Base-by-base conservation (phyloP, 257 asterid species). In the Plantago ovata region DNA sequence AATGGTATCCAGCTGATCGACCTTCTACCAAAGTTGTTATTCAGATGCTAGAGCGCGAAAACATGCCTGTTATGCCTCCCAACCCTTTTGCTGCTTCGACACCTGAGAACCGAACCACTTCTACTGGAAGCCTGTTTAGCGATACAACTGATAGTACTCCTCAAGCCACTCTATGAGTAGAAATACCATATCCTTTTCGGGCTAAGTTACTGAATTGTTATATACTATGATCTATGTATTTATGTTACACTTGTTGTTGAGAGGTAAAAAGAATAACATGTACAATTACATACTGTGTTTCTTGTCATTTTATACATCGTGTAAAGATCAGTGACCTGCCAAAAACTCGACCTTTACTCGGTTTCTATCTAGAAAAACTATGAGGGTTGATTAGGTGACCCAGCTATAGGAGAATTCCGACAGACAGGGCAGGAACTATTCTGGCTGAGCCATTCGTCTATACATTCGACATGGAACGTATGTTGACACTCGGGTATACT, bases 1-100 rank as follows among this genome's bases (percentile, higher is more conserved):
- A 85, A 51, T 88, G 95, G 96, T 81, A 77, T 60, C 96, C 96
- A 0, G 87, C 69, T 0, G 95, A 79, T 41, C 63, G 93, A 66
- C 96, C 96, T 23, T 85, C 94, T 1, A 83, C 78, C 61, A 85
- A 83, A 56, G 79, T 74, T 11, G 90, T 77, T 74, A 77, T 84
- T 66, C 89, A 81, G 64, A 87, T 87, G 96, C 75, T 87, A 0
- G 85, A 78, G 58, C 82, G 77, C 0, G 83, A 84, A 62, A 68
- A 66, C 49, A 60, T 75, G 69, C 87, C 87, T 7, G 4, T 74
- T 6, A 79, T 87, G 85, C 95, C 96, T 0, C 93, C 89, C 3
- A 87, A 80, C 61, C 92, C 96, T 60, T 87, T 84, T 51, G 84
- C 73, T 13, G 76, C 72, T 2, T 70, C 84, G 18, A 45, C 61